phyloP scores from a whole-genome alignment of 169 alveolate species.

The Plasmodium coatneyi region DNA sequence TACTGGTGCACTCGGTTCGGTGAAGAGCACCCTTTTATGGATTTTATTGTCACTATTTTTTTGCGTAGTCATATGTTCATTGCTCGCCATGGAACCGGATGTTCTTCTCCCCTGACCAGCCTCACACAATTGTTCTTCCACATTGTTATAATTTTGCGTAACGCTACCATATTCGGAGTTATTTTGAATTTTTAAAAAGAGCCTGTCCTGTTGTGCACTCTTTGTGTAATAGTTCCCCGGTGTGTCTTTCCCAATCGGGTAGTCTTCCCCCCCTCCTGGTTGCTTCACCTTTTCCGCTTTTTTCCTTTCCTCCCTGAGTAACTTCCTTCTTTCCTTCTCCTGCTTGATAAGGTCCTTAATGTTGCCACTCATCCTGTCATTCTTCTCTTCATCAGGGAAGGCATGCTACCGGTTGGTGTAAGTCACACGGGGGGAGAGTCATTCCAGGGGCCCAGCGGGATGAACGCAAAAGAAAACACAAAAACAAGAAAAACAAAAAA shows the following conservation, averaged over 20 bases:
- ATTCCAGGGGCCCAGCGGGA: neutral
- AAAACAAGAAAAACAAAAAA: neutral
- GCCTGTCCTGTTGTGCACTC: neutral
- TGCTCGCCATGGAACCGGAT: neutral
- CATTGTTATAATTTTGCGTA: neutral
- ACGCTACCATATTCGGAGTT: conserved; percentile 10
- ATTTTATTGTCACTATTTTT: neutral
- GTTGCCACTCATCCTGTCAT: conserved; percentile 10
- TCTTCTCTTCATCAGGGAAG: neutral
- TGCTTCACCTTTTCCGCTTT: conserved; percentile 5
- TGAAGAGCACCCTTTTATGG: neutral
- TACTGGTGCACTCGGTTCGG: conserved; percentile 45
- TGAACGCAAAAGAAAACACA: neutral
- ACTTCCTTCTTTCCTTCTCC: conserved; percentile 60
- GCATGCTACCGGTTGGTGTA: neutral
- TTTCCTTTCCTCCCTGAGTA: conserved; percentile 39
- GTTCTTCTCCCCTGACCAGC: neutral
- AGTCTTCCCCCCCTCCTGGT: neutral
- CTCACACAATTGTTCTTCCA: neutral
- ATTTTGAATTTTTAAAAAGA: conserved; percentile 38
- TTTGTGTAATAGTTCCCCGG: neutral
- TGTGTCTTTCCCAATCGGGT: neutral
- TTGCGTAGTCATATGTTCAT: neutral
- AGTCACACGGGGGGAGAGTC: neutral
- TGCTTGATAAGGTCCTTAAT: conserved; percentile 50